phyloP scores from a whole-genome alignment of 305 asterid species.

The Euphrasia arctica region DNA sequence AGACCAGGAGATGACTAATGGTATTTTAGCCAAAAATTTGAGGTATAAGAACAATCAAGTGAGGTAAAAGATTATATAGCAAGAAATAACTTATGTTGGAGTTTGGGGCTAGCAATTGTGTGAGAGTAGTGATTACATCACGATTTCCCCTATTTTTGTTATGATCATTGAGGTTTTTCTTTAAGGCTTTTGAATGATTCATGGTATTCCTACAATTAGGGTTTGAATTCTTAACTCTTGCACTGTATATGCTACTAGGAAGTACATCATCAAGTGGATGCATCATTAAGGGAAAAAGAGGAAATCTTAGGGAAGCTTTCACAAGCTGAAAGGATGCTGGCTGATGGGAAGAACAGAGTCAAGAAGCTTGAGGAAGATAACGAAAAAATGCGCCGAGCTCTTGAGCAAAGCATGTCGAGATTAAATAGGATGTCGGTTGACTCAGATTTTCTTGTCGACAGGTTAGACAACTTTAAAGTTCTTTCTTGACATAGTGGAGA shows the following conservation, averaged over 20 bases:
- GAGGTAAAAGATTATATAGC: too few relatives aligned
- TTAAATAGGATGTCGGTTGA: slow-evolving; percentile 97
- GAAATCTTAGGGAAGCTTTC: slow-evolving; percentile 59
- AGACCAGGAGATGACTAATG: too few relatives aligned
- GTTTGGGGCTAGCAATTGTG: too few relatives aligned
- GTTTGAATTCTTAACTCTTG: slow-evolving; percentile 10
- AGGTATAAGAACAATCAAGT: too few relatives aligned
- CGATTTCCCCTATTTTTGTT: too few relatives aligned
- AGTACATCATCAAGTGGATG: slow-evolving; percentile 62
- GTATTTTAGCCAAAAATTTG: too few relatives aligned
- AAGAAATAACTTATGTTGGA: too few relatives aligned
- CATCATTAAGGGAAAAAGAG: slow-evolving; percentile 62
- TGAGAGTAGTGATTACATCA: too few relatives aligned
- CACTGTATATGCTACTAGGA: slow-evolving; percentile 49
- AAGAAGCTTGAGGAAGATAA: slow-evolving; percentile 92
- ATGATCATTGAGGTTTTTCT: slow-evolving; percentile 1
- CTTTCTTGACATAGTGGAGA: not conserved
- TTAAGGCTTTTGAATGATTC: too few relatives aligned
- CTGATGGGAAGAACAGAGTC: slow-evolving; percentile 70
- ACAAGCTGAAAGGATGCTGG: slow-evolving; percentile 57
- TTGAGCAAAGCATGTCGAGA: slow-evolving; percentile 94
- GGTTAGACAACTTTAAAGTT: slow-evolving; percentile 45
- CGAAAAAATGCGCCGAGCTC: slow-evolving; percentile 85
- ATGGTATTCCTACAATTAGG: not conserved
- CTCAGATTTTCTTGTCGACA: slow-evolving; percentile 94